phyloP scores from a whole-genome alignment of 306 rosid genomes.

The Parietaria judaica region DNA sequence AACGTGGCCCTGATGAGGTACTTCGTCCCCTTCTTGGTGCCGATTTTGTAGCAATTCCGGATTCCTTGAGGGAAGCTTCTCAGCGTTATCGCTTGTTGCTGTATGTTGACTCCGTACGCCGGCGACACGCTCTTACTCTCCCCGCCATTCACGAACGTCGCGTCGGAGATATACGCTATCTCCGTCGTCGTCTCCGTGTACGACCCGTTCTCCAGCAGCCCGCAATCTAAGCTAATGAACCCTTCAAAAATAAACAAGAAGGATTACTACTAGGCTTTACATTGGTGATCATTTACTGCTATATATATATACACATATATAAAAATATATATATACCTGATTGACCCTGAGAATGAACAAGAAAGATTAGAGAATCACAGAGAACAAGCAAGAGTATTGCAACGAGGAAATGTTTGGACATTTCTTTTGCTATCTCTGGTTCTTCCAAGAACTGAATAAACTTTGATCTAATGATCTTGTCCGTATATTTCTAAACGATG shows the following conservation, averaged over 20 bases:
- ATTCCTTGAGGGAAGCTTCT: conserved; percentile 41
- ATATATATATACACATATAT: too few species aligned
- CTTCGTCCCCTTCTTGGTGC: conserved; percentile 13
- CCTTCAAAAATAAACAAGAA: conserved; percentile 4
- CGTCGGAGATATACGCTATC: conserved; percentile 25
- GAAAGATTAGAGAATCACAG: not conserved
- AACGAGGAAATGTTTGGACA: conserved; percentile 3
- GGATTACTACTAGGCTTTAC: not conserved
- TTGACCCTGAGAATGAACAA: conserved; percentile 14
- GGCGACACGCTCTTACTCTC: not conserved
- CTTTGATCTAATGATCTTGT: too few species aligned
- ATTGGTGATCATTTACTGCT: too few species aligned
- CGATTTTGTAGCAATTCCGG: conserved; percentile 34
- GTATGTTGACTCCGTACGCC: not conserved
- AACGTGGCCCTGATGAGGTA: conserved; percentile 34
- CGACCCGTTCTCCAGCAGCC: conserved; percentile 6
- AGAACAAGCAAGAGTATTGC: not conserved
- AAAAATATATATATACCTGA: conserved; percentile 6
- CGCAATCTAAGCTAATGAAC: conserved; percentile 29
- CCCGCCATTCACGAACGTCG: conserved; percentile 11
- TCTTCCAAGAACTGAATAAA: not conserved
- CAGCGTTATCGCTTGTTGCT: not conserved
- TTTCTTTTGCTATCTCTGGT: not conserved
- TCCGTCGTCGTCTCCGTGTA: conserved; percentile 15
- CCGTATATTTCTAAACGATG: too few species aligned